These are phyloP conservation scores for Rutstroemia sp. DNA, from an alignment of 2,329 filamentous ascomycete species.

Conservation along the genomic window DNA sequence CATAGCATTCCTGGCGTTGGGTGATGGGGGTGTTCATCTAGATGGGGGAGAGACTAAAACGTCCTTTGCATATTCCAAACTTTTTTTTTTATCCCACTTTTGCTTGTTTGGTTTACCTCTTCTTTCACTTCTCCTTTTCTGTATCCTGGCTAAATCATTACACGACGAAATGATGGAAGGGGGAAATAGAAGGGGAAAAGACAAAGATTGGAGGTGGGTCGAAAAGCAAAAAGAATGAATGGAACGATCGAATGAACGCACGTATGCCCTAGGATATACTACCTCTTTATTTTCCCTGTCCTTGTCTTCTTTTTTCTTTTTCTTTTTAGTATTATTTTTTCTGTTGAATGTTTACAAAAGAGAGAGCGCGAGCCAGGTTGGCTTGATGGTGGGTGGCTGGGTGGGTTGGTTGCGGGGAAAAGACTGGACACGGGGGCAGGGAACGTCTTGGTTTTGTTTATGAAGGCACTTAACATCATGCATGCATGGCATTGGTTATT, in stretches of 20 bases:
- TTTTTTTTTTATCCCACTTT: not conserved
- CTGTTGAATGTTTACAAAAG: not conserved
- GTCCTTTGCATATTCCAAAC: not conserved
- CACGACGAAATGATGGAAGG: not conserved
- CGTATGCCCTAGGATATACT: not conserved
- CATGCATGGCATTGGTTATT: not conserved
- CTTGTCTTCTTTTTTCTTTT: not conserved
- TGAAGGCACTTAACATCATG: not conserved
- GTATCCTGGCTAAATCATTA: not conserved
- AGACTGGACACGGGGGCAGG: not conserved
- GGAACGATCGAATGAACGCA: not conserved
- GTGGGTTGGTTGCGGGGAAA: not conserved
- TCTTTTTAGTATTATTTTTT: not conserved
- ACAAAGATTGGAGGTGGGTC: not conserved
- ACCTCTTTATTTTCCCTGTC: not conserved
- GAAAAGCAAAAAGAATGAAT: not conserved
- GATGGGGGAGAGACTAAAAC: not conserved
- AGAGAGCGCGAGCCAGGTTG: not conserved
- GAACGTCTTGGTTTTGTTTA: not conserved
- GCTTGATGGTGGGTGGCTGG: not conserved
- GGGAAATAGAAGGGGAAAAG: not conserved
- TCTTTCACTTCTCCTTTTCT: not conserved
- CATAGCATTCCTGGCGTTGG: slow-evolving; percentile 9
- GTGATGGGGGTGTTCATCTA: not conserved
- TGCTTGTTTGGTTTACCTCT: not conserved